Conservation (phyloP, 2,329 filamentous ascomycete species). For the Fusarium camptoceras region DNA sequence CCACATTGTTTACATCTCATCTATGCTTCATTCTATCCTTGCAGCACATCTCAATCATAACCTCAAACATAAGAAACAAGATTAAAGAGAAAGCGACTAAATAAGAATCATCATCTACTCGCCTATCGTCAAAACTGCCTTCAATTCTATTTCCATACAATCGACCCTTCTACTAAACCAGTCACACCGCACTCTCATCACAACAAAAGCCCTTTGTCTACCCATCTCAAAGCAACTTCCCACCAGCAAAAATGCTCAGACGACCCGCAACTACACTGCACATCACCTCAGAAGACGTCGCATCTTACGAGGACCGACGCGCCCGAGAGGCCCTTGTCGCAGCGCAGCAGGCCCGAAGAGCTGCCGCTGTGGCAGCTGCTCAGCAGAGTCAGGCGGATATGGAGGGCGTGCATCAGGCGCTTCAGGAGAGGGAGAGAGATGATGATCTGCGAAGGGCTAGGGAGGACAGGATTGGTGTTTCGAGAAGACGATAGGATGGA, state of each 20-base stretch:
- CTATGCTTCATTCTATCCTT: constrained; percentile 1
- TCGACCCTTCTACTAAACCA: neutral
- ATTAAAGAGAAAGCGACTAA: neutral
- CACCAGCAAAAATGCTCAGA: constrained; percentile 66
- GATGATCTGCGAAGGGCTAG: constrained; percentile 48
- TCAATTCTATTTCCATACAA: neutral
- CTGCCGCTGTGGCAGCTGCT: constrained; percentile 41
- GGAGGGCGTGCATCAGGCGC: constrained; percentile 47
- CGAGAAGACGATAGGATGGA: constrained; percentile 34
- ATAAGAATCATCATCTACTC: neutral
- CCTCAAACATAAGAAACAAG: neutral
- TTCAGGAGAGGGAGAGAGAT: constrained; percentile 45
- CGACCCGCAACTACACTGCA: constrained; percentile 75
- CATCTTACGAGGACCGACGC: constrained; percentile 75
- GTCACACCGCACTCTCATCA: neutral
- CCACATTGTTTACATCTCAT: constrained; percentile 28
- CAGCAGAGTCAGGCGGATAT: constrained; percentile 40
- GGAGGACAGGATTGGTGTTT: constrained; percentile 56
- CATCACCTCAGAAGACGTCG: constrained; percentile 77
- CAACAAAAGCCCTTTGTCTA: constrained; percentile 21
- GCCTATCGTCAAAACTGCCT: neutral
- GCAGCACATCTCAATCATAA: constrained; percentile 14
- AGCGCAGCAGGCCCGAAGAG: constrained; percentile 49
- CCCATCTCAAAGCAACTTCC: neutral
- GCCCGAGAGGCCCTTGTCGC: constrained; percentile 55